phyloP scores from a whole-genome alignment of 2,329 filamentous ascomycete species.

The Aspergillus arachidicola region DNA sequence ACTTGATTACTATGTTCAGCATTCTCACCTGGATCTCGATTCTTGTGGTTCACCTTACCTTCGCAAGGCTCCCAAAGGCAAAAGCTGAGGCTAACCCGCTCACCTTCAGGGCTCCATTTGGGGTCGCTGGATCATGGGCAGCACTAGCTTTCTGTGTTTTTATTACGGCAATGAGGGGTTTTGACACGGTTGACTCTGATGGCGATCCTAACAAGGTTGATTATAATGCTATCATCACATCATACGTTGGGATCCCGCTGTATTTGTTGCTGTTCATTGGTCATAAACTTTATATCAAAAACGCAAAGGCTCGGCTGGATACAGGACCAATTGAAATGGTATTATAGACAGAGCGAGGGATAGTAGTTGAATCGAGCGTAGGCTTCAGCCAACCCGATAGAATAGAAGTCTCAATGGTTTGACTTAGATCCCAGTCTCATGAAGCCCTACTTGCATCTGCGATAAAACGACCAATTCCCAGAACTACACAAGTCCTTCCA shows the following conservation, averaged over 20 bases:
- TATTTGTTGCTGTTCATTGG: constrained; percentile 72
- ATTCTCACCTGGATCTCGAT: constrained; percentile 70
- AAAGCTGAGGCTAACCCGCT: constrained; percentile 46
- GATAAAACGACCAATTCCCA: too few species aligned
- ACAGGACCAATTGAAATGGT: not conserved
- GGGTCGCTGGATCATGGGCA: constrained; percentile 67
- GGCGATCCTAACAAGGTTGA: constrained; percentile 60
- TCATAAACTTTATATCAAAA: constrained; percentile 55
- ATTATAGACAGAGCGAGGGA: not conserved
- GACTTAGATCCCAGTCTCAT: not conserved
- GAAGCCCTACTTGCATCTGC: not conserved
- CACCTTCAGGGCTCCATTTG: constrained; percentile 71
- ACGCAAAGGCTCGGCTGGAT: not conserved
- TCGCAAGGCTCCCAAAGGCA: constrained; percentile 66
- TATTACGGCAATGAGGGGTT: constrained; percentile 82
- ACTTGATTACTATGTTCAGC: constrained; percentile 68
- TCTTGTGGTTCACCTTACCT: constrained; percentile 68
- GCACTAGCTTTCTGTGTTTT: constrained; percentile 71
- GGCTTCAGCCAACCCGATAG: not conserved
- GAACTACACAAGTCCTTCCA: not conserved
- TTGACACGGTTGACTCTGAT: constrained; percentile 64
- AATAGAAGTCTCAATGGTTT: not conserved
- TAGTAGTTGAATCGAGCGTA: not conserved
- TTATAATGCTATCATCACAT: constrained; percentile 76
- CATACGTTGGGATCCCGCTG: constrained; percentile 75